A percentile compares a stretch with the other conserved stretches of the same genome.
Evolutionary conservation across 1,139 yeast species (phyloP).

Genomic region (Geotrichum europaeum): DNA sequence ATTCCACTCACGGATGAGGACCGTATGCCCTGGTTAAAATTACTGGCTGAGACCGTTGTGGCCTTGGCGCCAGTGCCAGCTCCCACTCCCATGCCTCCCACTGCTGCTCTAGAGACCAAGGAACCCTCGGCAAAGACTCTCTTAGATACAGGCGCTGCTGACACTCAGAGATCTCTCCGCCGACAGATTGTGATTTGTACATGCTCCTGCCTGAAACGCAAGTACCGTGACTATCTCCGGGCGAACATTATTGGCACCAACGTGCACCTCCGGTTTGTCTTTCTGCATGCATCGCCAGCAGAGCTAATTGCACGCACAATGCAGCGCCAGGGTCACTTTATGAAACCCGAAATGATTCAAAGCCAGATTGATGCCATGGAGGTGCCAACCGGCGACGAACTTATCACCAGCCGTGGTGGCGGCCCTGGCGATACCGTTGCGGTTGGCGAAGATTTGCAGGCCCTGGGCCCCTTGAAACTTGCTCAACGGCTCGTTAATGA

Average conservation of each 20-base stretch:
- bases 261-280: conserved; percentile 54
- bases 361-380: conserved; percentile 74
- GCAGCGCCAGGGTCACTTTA: conserved; percentile 65
- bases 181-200: conserved; percentile 49
- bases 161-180: neutral
- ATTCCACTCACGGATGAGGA: conserved; percentile 82
- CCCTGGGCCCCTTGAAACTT: neutral
- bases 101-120: neutral
- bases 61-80: neutral
- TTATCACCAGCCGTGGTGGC: neutral
- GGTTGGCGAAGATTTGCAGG: neutral
- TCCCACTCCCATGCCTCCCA: neutral
- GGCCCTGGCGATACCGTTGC: neutral
- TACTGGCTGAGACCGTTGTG: conserved; percentile 37
- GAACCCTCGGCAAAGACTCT: neutral
- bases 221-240: conserved; percentile 58
- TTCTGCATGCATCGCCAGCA: conserved; percentile 59
- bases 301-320: conserved; percentile 56
- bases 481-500: neutral
- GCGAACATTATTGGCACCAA: conserved; percentile 22
- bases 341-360: conserved; percentile 78
- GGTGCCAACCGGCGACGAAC: conserved; percentile 42
- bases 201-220: conserved; percentile 76
- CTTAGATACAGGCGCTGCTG: neutral
- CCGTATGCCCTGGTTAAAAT: conserved; percentile 80